A percentile compares a stretch with the other conserved stretches of the same genome.
These are phyloP conservation scores for Colletotrichum sp. DNA, from an alignment of 2,329 filamentous ascomycete genomes.

Conservation along the genomic window DNA sequence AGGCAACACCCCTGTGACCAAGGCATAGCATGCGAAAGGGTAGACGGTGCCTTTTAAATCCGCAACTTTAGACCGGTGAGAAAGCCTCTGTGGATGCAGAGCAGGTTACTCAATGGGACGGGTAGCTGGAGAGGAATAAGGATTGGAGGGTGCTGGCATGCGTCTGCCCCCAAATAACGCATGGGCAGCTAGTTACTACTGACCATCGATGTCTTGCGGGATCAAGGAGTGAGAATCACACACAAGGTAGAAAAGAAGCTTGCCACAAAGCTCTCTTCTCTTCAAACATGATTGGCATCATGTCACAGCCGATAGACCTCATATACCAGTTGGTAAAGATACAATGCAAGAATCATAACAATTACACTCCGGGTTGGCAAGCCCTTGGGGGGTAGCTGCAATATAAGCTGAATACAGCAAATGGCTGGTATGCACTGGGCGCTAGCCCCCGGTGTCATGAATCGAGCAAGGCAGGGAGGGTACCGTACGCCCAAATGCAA, in stretches of 20 bases:
- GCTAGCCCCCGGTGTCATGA: background rate
- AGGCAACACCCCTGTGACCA: constrained; percentile 27
- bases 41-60: background rate
- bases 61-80: background rate
- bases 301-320: background rate
- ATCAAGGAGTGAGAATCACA: background rate
- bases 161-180: background rate
- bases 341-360: background rate
- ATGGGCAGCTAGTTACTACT: background rate
- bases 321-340: background rate
- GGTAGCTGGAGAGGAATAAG: background rate
- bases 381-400: background rate
- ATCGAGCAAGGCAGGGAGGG: background rate
- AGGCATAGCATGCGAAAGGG: constrained; percentile 24
- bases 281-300: background rate
- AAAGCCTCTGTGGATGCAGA: background rate
- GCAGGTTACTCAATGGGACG: background rate
- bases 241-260: background rate
- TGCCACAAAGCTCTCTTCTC: background rate
- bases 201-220: background rate
- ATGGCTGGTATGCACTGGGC: background rate
- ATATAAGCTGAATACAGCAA: background rate
- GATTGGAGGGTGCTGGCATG: background rate
- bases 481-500: constrained; percentile 10
- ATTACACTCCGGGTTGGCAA: background rate